These are phyloP conservation scores for Chlorella sp. DNA, from an alignment of 139 green algal species.

Conservation along the genomic window DNA sequence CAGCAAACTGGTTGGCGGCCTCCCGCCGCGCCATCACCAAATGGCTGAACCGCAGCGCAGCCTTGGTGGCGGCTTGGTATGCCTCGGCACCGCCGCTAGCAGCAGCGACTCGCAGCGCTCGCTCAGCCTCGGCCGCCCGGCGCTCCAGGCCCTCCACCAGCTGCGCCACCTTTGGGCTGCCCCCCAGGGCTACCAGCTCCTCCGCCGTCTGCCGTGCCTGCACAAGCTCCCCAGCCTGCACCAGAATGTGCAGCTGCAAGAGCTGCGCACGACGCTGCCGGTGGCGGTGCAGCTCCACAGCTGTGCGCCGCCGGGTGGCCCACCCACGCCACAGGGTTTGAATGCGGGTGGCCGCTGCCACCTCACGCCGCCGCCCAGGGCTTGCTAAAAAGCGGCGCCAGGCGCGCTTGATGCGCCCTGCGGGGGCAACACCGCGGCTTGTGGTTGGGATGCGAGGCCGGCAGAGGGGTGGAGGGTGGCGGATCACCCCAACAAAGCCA, in stretches of 20 bases:
- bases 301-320: background rate
- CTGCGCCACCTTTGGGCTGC: background rate
- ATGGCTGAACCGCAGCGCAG: background rate
- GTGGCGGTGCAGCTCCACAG: background rate
- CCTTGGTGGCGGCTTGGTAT: background rate
- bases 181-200: background rate
- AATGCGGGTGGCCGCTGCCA: background rate
- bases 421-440: background rate
- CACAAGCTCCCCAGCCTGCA: background rate
- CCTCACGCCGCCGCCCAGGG: background rate
- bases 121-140: background rate
- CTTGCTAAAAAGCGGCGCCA: slow-evolving; percentile 15
- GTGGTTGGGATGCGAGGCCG: background rate
- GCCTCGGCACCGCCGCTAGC: background rate
- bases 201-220: background rate
- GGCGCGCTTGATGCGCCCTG: slow-evolving; percentile 10
- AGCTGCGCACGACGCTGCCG: background rate
- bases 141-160: slow-evolving; percentile 9
- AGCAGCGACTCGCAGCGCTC: background rate
- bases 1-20: background rate
- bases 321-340: slow-evolving; percentile 19
- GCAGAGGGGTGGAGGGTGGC: background rate
- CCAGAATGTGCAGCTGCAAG: background rate
- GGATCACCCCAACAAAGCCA: background rate
- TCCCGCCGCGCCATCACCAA: background rate